Percentiles rank a stretch among this genome's conserved stretches.
phyloP scores from a whole-genome alignment of 768 basidiomycete genomes.

The Suillus americanus region DNA sequence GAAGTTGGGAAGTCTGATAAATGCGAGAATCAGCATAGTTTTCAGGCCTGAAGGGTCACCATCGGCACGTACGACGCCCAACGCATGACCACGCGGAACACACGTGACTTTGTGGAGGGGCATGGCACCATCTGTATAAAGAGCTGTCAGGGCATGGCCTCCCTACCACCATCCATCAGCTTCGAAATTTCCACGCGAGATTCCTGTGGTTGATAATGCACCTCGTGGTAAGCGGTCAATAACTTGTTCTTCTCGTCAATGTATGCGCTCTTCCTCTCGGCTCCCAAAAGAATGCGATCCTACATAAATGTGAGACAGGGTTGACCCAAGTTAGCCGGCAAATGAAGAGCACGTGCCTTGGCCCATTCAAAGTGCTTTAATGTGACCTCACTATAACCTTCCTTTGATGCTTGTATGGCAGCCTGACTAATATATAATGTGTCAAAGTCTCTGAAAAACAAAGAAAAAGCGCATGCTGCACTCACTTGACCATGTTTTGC shows the following conservation, averaged over 20 bases:
- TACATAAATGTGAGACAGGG: slow-evolving; percentile 22
- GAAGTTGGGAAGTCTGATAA: slow-evolving; percentile 66
- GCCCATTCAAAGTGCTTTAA: slow-evolving; percentile 97
- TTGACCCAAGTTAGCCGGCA: neutral
- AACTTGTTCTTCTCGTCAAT: slow-evolving; percentile 85
- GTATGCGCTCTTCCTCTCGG: slow-evolving; percentile 87
- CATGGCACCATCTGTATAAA: slow-evolving; percentile 94
- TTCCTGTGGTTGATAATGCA: slow-evolving; percentile 28
- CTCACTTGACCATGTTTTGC: slow-evolving; percentile 95
- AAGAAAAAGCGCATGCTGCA: slow-evolving; percentile 12
- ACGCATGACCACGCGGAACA: slow-evolving; percentile 91
- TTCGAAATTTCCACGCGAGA: neutral
- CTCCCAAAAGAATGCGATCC: slow-evolving; percentile 97
- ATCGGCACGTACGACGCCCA: slow-evolving; percentile 68
- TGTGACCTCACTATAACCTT: slow-evolving; percentile 68
- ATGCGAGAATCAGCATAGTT: slow-evolving; percentile 13
- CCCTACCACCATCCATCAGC: slow-evolving; percentile 47
- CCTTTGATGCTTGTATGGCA: slow-evolving; percentile 91
- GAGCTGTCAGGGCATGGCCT: slow-evolving; percentile 90
- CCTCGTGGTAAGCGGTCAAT: slow-evolving; percentile 96
- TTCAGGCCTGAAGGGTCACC: neutral
- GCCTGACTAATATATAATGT: slow-evolving; percentile 56
- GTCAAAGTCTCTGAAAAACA: slow-evolving; percentile 3
- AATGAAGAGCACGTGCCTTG: slow-evolving; percentile 51
- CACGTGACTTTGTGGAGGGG: slow-evolving; percentile 98